Base-by-base conservation (phyloP, 371 early-diverging fungal species). In the Mortierella sp. region DNA sequence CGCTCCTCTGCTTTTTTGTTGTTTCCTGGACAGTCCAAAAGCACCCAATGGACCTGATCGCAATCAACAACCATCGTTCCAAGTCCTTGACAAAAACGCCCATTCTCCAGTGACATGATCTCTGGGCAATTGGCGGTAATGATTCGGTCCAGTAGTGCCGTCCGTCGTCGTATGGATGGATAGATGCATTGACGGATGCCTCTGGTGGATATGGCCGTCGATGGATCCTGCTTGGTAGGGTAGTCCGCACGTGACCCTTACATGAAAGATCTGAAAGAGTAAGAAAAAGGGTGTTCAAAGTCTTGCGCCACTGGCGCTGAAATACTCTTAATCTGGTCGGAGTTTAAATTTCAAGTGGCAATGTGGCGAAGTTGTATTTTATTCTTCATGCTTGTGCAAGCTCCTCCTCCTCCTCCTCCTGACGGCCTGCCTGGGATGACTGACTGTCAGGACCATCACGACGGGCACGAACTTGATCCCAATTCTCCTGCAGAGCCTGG, bases 381-480 rank as follows among this genome's bases (percentile, higher is more conserved):
- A 22, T 61, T 61, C 19, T 29, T 4, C 22, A 61, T 10, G 19
- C 61, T 37, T 31, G 19, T 39, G 22, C 48, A 48, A 48, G 31
- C 61, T 61, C 61, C 37, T 61, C 37, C 9, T 61, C 58, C 14
- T 55, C 58, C 22, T 61, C 61, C 19, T 37, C 61, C 37, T 24
- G 22, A 50, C 37, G 61, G 37, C 34, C 37, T 22, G 34, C 9
- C 61, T 61, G 61, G 2, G 61, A 34, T 61, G 39, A 9, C 48
- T 48, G 48, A 16, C 40, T 19, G 8, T 19, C 19, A 22, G 0
- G 34, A 3, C 52, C 52, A 48, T 24, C 45, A 55, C 79, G 74
- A 71, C 58, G 79, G 22, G 65, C 65, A 19, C 72, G 75, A 2
- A 79, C 69, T 10, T 47, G 69, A 9, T 73, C 76, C 80, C 80